Base-by-base conservation (phyloP, 768 basidiomycete genomes). In the Lactarius hatsudake region DNA sequence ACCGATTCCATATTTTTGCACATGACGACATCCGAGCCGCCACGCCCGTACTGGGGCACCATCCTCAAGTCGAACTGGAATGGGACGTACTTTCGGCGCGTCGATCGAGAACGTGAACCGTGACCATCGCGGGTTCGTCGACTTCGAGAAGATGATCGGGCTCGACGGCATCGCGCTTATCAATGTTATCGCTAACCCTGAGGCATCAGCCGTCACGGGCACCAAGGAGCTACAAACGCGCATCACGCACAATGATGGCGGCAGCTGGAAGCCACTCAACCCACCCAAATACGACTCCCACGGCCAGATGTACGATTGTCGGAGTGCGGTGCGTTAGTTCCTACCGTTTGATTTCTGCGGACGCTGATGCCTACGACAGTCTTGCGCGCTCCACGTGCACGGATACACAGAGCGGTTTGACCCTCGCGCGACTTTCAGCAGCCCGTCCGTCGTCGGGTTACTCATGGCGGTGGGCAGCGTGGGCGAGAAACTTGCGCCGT, bases 161-260 rank as follows among this genome's bases (percentile, higher is more conserved):
- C 78, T 99, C 59, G 96, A 98, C 75, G 97, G 97, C 0, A 96
- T 99, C 69, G 96, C 96, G 6, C 78, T 99, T 57, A 84, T 96
- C 71, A 99, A 99, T 73, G 73, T 98, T 43, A 94, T 99, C 8
- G 78, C 89, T 7, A 97, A 98, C 73, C 83, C 93, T 0, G 79
- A 81, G 0, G 87, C 93, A 59, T 94, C 95, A 0, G 78, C 80
- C 5, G 74, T 96, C 5, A 85, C 87, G 0, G 86, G 88, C 5
- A 76, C 74, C 55, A 98, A 98, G 81, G 79, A 82, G 63, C 76
- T 98, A 23, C 91, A 93, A 78, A 89, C 87, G 5, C 79, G 89
- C 62, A 98, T 99, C 71, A 98, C 95, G 2, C 96, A 98, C 75
- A 99, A 99, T 71, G 97, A 99, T 76, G 97, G 96, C 87, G 89